Conservation (phyloP, 2,329 filamentous ascomycete genomes). For the Pleochaeta shiraiana region DNA sequence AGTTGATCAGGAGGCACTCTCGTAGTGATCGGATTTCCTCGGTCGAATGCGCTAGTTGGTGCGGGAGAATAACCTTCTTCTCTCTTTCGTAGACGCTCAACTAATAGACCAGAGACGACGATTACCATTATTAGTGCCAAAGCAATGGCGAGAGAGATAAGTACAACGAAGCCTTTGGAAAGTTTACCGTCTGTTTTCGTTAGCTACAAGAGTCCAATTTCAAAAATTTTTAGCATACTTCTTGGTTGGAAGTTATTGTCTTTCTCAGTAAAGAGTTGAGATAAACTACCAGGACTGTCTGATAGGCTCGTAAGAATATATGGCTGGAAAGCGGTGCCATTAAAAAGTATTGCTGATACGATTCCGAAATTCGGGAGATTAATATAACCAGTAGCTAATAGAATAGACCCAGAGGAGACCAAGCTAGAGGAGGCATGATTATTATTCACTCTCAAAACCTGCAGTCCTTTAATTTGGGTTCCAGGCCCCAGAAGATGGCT, state of each 20-base stretch:
- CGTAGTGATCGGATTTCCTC: conserved; percentile 31
- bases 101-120: conserved; percentile 49
- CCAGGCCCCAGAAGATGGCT: conserved; percentile 36
- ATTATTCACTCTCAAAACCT: conserved; percentile 52
- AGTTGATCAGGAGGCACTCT: conserved; percentile 37
- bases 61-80: conserved; percentile 65
- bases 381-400: conserved; percentile 73
- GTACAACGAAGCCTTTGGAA: conserved; percentile 53
- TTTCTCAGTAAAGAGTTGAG: conserved; percentile 65
- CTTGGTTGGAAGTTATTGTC: conserved; percentile 47
- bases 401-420: conserved; percentile 42
- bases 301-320: conserved; percentile 56
- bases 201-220: conserved; percentile 8
- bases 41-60: conserved; percentile 41
- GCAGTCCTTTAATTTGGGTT: conserved; percentile 56
- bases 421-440: conserved; percentile 42
- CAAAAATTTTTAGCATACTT: conserved; percentile 26
- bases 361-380: conserved; percentile 54
- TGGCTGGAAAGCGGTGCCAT: conserved; percentile 57
- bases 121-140: conserved; percentile 58
- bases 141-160: conserved; percentile 61
- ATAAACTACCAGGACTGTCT: conserved; percentile 49
- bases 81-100: conserved; percentile 56
- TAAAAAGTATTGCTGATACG: conserved; percentile 70
- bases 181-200: conserved; percentile 29